These are phyloP conservation scores for Venustampulla echinocandica DNA, from an alignment of 495 filamentous ascomycete genomes.

Conservation along the genomic window DNA sequence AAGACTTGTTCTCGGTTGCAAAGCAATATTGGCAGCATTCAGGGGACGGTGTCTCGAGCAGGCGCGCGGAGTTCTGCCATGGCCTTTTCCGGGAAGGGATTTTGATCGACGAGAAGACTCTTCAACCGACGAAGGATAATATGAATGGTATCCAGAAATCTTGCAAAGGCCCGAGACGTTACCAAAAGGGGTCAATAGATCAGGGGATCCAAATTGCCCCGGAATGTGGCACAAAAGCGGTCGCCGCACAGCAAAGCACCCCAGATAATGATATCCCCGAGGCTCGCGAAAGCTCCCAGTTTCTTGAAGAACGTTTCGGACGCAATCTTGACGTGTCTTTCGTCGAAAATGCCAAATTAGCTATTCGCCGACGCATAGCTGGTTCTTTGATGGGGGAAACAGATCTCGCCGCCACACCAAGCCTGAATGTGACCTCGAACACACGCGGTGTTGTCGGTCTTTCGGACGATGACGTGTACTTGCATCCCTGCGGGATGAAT, in stretches of 20 bases:
- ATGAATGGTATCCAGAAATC: constrained; percentile 29
- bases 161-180: constrained; percentile 60
- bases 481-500: constrained; percentile 88
- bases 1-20: constrained; percentile 54
- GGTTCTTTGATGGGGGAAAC: constrained; percentile 69
- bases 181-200: constrained; percentile 55
- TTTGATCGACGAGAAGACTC: constrained; percentile 46
- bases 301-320: constrained; percentile 92
- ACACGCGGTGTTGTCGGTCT: constrained; percentile 57
- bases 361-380: constrained; percentile 79
- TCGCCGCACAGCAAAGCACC: background rate
- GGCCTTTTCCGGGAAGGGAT: constrained; percentile 60
- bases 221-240: background rate
- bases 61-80: constrained; percentile 83
- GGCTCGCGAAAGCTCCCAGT: constrained; percentile 52
- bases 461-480: constrained; percentile 79
- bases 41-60: constrained; percentile 89
- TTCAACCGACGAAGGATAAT: constrained; percentile 11
- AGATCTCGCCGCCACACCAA: constrained; percentile 42
- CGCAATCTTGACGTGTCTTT: constrained; percentile 76
- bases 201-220: constrained; percentile 8
- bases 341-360: constrained; percentile 72
- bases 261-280: constrained; percentile 13
- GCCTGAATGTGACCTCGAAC: constrained; percentile 26
- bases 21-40: constrained; percentile 96